Percentiles rank a stretch among this genome's conserved stretches.
These are phyloP conservation scores for Drosera capensis DNA, from an alignment of 148 eudicot genomes.

Conservation along the genomic window DNA sequence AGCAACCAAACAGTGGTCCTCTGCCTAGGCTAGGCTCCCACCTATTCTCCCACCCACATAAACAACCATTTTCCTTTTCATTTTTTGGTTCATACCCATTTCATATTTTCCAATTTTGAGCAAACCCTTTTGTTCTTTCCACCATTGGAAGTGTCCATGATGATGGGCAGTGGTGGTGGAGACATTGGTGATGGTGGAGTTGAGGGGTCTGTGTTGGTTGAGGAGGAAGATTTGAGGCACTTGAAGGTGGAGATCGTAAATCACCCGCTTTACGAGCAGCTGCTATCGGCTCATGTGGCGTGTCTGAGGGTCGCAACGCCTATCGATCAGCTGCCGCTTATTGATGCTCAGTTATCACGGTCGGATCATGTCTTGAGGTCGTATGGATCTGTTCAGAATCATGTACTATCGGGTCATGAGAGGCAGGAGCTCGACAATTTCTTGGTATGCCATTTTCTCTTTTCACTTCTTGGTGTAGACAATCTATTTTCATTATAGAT, in stretches of 20 bases:
- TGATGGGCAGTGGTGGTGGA: too few species aligned
- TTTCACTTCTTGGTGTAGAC: not conserved
- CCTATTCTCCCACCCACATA: too few species aligned
- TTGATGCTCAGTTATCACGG: conserved; percentile 68
- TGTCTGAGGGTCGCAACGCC: conserved; percentile 91
- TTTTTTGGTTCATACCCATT: too few species aligned
- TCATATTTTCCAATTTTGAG: too few species aligned
- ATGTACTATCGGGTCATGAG: conserved; percentile 51
- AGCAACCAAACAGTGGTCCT: too few species aligned
- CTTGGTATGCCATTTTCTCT: conserved; percentile 26
- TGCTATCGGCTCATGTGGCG: conserved; percentile 66
- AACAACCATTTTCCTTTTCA: too few species aligned
- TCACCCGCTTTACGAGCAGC: conserved; percentile 79
- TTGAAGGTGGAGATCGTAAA: conserved; percentile 58
- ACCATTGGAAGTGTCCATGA: too few species aligned
- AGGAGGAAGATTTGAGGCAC: too few species aligned
- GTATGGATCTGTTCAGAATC: conserved; percentile 38
- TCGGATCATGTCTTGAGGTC: conserved; percentile 55
- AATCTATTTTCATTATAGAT: not conserved
- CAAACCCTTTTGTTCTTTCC: too few species aligned
- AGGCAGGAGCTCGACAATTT: conserved; percentile 87
- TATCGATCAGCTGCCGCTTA: conserved; percentile 70
- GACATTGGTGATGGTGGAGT: too few species aligned
- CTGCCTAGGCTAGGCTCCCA: too few species aligned
- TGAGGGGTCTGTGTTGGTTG: too few species aligned